Evolutionary conservation across 345 rosid genomes (phyloP), one percentile per base, ranked within the genome.

Genomic region (Arabidopsis arenosa): DNA sequence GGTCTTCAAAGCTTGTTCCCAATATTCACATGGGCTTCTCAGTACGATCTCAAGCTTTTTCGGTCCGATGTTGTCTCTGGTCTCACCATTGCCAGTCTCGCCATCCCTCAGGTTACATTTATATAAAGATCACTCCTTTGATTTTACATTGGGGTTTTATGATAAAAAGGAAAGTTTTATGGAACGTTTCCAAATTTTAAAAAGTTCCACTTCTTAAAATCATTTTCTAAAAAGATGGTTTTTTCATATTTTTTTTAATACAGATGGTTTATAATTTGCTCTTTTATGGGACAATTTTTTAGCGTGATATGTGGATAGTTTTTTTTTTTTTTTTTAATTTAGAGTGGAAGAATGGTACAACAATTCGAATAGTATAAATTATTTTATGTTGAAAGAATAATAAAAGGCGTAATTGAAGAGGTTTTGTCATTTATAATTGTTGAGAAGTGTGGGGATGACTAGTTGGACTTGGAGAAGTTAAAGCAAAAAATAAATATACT

Each of bases 81-180:
- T 40, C 87, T 96, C 76, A 96, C 99, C 94, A 96, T 96, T 85
- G 98, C 99, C 23, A 96, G 96, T 86, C 94, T 96, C 36, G 97
- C 99, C 7, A 96, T 96, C 63, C 99, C 99, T 44, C 99, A 96
- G 99, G 99, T 93, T 75, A 7, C 18, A 55, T 5, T 23, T 11
- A 30, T 0, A 10, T n/a, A 15, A 32, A 41, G 9, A 41, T 32
- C 43, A 5, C 11, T 51, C 33, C 7, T 30, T 15, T 30, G 0
- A 3, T 39, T 32, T 33, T 47, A 0, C 6, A 4, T 4, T 28
- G 21, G 6, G 14, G 33, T 47, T 48, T 51, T 21, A 7, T 47
- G 53, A 23, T 8, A 3, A 37, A 60, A 72, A 3, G 4, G 21
- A 18, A 70, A 70, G 64, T 43, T 44, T 55, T 57, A 2, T 44